Evolutionary conservation across 352 stramenopile genomes (phyloP).

Genomic region (Phytophthora fragariaefolia): DNA sequence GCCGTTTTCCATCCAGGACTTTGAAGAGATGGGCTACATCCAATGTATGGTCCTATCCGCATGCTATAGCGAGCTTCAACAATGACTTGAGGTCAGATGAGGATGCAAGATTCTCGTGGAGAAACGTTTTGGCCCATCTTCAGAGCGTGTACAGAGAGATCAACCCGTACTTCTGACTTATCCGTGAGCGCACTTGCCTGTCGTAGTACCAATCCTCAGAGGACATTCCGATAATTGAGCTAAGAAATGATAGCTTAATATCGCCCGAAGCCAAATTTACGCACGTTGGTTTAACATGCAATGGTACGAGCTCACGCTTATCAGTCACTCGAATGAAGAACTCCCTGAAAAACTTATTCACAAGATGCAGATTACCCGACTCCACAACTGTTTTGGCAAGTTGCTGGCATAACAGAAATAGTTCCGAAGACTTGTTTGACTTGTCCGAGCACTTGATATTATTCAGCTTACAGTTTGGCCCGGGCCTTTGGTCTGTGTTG

Average conservation of each 20-base stretch:
- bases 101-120: background rate
- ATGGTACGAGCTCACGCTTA: slow-evolving; percentile 7
- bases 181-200: slow-evolving; percentile 5
- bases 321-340: slow-evolving; percentile 8
- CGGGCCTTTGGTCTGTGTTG: too few species aligned
- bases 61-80: slow-evolving; percentile 14
- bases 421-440: background rate
- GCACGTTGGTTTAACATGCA: slow-evolving; percentile 5
- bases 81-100: slow-evolving; percentile 1
- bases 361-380: background rate
- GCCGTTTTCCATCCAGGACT: slow-evolving; percentile 1
- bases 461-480: too few species aligned
- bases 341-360: background rate
- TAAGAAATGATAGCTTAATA: background rate
- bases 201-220: background rate
- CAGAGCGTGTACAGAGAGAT: slow-evolving; percentile 4
- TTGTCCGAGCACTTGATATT: too few species aligned
- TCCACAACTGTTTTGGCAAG: background rate
- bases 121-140: background rate
- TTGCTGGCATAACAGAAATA: background rate
- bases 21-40: slow-evolving; percentile 5
- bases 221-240: background rate
- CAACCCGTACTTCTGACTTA: background rate
- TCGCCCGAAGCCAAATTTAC: slow-evolving; percentile 9
- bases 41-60: background rate